A percentile compares a stretch with the other conserved stretches of the same genome.
Evolutionary conservation across 441 rosid genomes (phyloP).

Genomic region (Syzygium syzygioides): DNA sequence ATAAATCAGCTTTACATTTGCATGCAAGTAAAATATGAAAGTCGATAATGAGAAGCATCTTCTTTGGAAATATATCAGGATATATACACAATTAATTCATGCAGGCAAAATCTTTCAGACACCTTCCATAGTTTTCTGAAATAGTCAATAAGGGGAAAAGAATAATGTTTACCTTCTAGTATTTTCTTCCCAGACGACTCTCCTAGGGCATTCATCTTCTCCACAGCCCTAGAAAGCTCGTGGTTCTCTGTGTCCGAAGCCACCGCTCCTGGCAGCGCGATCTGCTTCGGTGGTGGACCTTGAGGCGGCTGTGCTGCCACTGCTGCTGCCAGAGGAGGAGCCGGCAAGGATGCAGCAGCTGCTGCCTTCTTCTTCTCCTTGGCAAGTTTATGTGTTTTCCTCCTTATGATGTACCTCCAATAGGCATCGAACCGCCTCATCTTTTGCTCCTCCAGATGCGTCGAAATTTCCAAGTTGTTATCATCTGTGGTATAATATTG

Average conservation of each 20-base stretch:
- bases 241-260: neutral
- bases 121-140: neutral
- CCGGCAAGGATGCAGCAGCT: neutral
- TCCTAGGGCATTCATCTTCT: neutral
- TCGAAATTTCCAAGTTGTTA: neutral
- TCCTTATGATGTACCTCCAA: neutral
- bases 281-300: neutral
- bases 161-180: neutral
- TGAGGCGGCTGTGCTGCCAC: neutral
- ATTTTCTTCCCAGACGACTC: neutral
- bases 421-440: neutral
- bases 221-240: neutral
- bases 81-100: neutral
- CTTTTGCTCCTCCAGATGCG: neutral
- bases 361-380: neutral
- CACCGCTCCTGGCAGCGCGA: neutral
- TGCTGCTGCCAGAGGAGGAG: neutral
- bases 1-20: neutral
- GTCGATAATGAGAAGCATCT: neutral
- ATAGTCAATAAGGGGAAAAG: neutral
- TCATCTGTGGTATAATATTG: neutral
- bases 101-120: neutral
- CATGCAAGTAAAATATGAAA: neutral
- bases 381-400: neutral
- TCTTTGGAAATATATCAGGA: neutral